Conservation (phyloP, 441 rosid genomes). For the Pelargonium citronellum region DNA sequence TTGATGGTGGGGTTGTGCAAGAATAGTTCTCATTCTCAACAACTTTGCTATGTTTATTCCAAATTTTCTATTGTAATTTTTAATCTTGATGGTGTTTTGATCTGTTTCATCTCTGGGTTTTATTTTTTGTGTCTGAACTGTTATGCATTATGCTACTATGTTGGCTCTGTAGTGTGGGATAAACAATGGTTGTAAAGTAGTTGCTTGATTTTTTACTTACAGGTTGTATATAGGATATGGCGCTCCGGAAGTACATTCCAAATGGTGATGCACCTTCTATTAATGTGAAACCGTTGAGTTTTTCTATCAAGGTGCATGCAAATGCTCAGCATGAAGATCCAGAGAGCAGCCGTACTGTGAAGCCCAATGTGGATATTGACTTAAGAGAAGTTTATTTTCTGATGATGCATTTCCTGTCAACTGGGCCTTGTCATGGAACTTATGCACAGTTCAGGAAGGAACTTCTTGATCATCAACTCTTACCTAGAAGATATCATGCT, state of each 20-base stretch:
- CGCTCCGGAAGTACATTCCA: conserved; percentile 45
- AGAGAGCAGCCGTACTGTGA: conserved; percentile 34
- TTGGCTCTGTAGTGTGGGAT: too few species aligned
- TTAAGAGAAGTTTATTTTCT: conserved; percentile 83
- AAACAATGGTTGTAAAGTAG: background rate
- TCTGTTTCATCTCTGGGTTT: background rate
- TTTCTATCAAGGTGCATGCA: conserved; percentile 38
- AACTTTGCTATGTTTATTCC: background rate
- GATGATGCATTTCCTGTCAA: conserved; percentile 47
- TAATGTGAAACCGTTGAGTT: conserved; percentile 40
- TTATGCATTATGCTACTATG: background rate
- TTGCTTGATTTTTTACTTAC: conserved; percentile 10
- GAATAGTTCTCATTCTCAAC: background rate
- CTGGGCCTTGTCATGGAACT: conserved; percentile 85
- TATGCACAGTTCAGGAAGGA: conserved; percentile 71
- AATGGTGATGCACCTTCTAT: conserved; percentile 40
- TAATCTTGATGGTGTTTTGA: background rate
- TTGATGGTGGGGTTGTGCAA: too few species aligned
- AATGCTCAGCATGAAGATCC: conserved; percentile 35
- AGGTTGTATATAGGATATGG: conserved; percentile 48
- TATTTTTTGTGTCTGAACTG: background rate
- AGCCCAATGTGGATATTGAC: conserved; percentile 53
- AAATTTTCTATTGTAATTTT: background rate
- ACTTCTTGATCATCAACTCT: conserved; percentile 79
- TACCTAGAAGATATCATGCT: conserved; percentile 96